Conservation (phyloP, 306 rosid species). For the Echinosophora koreensis region DNA sequence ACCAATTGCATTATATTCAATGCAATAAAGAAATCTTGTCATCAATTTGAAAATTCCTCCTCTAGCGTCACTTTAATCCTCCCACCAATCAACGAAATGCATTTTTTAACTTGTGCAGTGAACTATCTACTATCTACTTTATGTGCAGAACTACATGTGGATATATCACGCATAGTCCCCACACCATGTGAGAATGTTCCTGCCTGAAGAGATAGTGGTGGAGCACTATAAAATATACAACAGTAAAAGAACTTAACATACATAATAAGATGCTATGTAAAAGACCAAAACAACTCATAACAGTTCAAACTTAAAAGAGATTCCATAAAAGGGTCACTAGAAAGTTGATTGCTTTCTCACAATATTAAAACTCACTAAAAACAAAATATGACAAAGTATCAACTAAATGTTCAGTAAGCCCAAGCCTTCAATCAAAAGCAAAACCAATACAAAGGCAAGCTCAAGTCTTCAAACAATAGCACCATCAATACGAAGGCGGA, state of each 20-base stretch:
- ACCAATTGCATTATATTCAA: background rate
- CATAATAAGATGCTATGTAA: constrained; percentile 14
- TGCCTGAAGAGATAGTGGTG: constrained; percentile 98
- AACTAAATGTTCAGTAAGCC: too few relatives aligned
- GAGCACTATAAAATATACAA: constrained; percentile 70
- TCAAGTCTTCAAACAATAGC: too few relatives aligned
- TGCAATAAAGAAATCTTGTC: constrained; percentile 3
- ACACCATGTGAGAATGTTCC: constrained; percentile 97
- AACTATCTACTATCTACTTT: constrained; percentile 20
- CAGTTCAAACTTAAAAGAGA: constrained; percentile 2
- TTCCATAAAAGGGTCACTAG: background rate
- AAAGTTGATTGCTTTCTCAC: too few relatives aligned
- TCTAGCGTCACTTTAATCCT: background rate
- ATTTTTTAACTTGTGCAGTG: constrained; percentile 9
- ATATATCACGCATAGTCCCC: constrained; percentile 93
- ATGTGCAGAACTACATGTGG: constrained; percentile 87
- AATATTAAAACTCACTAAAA: too few relatives aligned
- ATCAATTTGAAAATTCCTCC: background rate
- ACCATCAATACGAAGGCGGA: too few relatives aligned
- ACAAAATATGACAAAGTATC: too few relatives aligned
- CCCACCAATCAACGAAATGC: constrained; percentile 3
- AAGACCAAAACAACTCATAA: constrained; percentile 1
- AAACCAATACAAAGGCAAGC: too few relatives aligned
- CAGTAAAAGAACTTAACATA: constrained; percentile 38
- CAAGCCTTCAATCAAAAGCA: too few relatives aligned